Conservation (phyloP, 805 yeast species). For the Pichia pseudocactophila region DNA sequence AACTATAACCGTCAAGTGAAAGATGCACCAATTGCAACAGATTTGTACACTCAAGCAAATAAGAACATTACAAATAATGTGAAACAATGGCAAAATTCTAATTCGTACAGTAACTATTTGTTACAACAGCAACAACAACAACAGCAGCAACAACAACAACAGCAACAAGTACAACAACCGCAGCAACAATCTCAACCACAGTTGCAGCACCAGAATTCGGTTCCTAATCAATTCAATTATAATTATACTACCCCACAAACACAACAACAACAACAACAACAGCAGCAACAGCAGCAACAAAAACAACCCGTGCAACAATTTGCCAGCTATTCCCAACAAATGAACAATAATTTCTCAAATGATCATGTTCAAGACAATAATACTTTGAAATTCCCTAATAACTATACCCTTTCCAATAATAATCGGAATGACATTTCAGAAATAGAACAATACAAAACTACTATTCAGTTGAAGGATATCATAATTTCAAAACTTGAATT, state of each 20-base stretch:
- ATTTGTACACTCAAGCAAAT: not conserved
- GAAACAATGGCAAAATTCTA: not conserved
- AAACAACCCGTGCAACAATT: not conserved
- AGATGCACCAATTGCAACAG: not conserved
- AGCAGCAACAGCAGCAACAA: not conserved
- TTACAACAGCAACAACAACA: slow-evolving; percentile 3
- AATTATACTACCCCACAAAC: no score
- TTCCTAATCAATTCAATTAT: no score
- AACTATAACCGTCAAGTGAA: slow-evolving; percentile 8
- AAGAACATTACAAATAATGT: not conserved
- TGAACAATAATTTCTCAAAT: not conserved
- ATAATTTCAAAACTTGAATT: slow-evolving; percentile 38
- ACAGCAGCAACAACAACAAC: slow-evolving; percentile 1
- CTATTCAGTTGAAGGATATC: slow-evolving; percentile 46
- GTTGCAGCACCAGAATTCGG: slow-evolving; percentile 4
- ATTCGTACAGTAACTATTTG: slow-evolving; percentile 2
- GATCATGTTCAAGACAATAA: not conserved
- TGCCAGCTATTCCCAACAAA: not conserved
- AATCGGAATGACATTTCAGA: slow-evolving; percentile 12
- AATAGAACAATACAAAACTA: slow-evolving; percentile 36
- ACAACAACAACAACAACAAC: slow-evolving; percentile 6
- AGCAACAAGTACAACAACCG: not conserved
- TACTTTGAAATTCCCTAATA: no score
- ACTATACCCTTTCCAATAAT: no score
- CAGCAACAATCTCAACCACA: not conserved